Conservation (phyloP, 2,329 filamentous ascomycete genomes). For the Phoma sp. region DNA sequence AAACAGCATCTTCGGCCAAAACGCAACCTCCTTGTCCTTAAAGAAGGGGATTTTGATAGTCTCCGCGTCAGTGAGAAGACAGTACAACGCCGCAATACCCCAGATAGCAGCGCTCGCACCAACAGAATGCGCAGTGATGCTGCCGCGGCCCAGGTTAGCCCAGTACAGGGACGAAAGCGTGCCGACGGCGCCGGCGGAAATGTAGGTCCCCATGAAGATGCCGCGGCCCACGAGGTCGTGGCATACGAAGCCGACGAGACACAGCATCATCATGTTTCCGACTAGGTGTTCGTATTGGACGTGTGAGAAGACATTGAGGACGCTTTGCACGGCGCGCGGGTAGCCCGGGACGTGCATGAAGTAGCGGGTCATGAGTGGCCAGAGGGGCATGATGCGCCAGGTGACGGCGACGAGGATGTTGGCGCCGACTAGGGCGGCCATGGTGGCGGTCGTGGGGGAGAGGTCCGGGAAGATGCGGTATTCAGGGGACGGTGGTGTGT, state of each 20-base stretch:
- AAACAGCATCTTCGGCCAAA: conserved; percentile 43
- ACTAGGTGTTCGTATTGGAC: conserved; percentile 63
- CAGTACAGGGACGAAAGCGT: conserved; percentile 41
- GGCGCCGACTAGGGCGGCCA: conserved; percentile 66
- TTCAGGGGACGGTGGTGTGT: conserved; percentile 36
- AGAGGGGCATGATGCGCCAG: conserved; percentile 72
- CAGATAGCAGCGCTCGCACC: conserved; percentile 46
- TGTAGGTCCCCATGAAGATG: conserved; percentile 45
- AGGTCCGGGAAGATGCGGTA: conserved; percentile 46
- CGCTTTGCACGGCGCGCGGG: conserved; percentile 67
- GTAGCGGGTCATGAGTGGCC: conserved; percentile 72
- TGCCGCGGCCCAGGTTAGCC: conserved; percentile 41
- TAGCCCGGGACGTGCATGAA: conserved; percentile 56
- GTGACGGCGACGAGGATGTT: conserved; percentile 65
- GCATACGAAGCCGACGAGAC: conserved; percentile 66
- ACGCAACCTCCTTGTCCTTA: conserved; percentile 34
- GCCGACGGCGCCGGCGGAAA: conserved; percentile 44
- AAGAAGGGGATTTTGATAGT: conserved; percentile 41
- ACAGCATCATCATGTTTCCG: conserved; percentile 71
- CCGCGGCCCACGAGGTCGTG: conserved; percentile 48
- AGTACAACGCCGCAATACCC: conserved; percentile 41
- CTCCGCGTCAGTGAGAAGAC: conserved; percentile 42
- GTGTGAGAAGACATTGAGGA: conserved; percentile 80
- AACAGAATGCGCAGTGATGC: conserved; percentile 37
- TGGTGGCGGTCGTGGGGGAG: conserved; percentile 52